Evolutionary conservation across 2,329 filamentous ascomycete genomes (phyloP).

Genomic region (Aspergillus hortae): DNA sequence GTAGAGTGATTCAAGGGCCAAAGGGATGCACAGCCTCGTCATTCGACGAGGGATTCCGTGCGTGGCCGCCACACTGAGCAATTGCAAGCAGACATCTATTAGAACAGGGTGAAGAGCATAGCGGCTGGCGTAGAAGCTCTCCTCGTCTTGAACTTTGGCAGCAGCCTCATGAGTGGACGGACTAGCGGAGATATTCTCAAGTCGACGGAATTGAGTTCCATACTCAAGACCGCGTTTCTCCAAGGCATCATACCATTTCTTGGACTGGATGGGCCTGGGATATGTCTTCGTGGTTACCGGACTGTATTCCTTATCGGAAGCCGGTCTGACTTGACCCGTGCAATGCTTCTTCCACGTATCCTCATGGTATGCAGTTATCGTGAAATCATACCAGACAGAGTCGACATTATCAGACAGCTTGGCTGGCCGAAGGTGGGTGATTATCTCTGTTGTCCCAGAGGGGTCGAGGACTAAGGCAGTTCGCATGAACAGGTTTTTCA

Average conservation of each 20-base stretch:
- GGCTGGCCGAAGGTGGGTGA: constrained; percentile 11
- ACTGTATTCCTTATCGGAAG: not conserved
- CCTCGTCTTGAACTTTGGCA: constrained; percentile 2
- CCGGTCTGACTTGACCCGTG: constrained; percentile 9
- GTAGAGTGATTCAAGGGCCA: constrained; percentile 17
- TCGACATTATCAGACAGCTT: constrained; percentile 5
- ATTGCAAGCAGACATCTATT: constrained; percentile 19
- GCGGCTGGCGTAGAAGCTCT: constrained; percentile 1
- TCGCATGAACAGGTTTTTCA: constrained; percentile 12
- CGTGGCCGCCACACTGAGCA: constrained; percentile 18
- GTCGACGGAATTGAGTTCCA: constrained; percentile 13
- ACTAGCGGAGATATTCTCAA: constrained; percentile 11
- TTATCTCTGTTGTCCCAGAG: constrained; percentile 8
- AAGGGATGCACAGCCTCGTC: constrained; percentile 18
- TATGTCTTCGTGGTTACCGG: not conserved
- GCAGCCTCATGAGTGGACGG: constrained; percentile 2
- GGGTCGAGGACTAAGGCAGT: constrained; percentile 9
- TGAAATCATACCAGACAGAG: constrained; percentile 16
- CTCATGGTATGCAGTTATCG: constrained; percentile 9
- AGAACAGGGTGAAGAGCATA: constrained; percentile 21
- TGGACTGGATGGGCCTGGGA: not conserved
- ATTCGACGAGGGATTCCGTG: constrained; percentile 14
- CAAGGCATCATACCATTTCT: constrained; percentile 10
- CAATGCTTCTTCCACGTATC: constrained; percentile 16
- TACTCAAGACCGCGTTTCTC: constrained; percentile 12